A percentile compares a stretch with the other conserved stretches of the same genome.
Evolutionary conservation across 2,329 filamentous ascomycete species (phyloP).

Genomic region (Neonectria hederae): DNA sequence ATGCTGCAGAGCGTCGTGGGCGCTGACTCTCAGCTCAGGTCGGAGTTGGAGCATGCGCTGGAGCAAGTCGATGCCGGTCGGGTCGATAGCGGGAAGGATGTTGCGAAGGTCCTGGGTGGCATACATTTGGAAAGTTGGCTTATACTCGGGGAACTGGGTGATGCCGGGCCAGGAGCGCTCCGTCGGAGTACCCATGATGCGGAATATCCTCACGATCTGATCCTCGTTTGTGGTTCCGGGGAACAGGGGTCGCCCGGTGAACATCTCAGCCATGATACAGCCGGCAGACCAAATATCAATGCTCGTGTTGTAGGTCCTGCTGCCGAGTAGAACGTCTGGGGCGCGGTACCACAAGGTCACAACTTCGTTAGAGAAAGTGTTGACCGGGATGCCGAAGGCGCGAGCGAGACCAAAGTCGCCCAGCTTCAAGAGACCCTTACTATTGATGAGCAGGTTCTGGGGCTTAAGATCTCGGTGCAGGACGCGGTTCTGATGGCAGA

Average conservation of each 20-base stretch:
- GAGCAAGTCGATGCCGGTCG: conserved; percentile 84
- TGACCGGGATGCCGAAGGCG: conserved; percentile 96
- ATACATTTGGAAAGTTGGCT: conserved; percentile 92
- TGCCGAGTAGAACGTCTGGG: conserved; percentile 92
- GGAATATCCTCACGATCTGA: conserved; percentile 95
- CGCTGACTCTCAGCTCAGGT: conserved; percentile 90
- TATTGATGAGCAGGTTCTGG: conserved; percentile 95
- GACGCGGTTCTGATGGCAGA: conserved; percentile 97
- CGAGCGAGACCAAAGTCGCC: conserved; percentile 94
- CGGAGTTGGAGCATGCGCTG: conserved; percentile 91
- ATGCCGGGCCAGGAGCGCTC: conserved; percentile 97
- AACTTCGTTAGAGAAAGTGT: conserved; percentile 98
- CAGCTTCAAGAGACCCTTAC: conserved; percentile 87
- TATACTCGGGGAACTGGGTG: conserved; percentile 96
- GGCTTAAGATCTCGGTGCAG: conserved; percentile 96
- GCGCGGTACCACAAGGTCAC: conserved; percentile 98
- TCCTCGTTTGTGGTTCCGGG: conserved; percentile 98
- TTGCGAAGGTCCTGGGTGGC: conserved; percentile 88
- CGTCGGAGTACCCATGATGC: conserved; percentile 96
- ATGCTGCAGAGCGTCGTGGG: conserved; percentile 85
- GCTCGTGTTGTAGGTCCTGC: conserved; percentile 97
- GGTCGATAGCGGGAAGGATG: conserved; percentile 91
- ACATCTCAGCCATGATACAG: conserved; percentile 99
- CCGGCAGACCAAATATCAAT: conserved; percentile 99
- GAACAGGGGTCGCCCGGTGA: conserved; percentile 93